Base-by-base conservation (phyloP, 768 basidiomycete genomes). In the Boletus subparvulus region DNA sequence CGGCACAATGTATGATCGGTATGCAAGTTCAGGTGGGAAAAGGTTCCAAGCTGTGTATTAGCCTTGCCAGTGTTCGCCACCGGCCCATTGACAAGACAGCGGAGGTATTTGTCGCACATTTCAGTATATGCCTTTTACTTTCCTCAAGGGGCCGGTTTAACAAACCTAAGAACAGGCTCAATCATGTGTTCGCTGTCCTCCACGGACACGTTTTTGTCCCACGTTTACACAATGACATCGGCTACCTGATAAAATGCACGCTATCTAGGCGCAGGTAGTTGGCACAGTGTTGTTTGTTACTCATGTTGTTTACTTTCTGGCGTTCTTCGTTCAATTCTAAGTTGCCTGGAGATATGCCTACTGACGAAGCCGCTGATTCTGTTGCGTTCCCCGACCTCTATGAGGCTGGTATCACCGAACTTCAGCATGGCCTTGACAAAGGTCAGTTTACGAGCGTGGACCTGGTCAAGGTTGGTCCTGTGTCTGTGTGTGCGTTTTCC, bases 401-500 rank as follows among this genome's bases (percentile, higher is more conserved):
- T 56, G 84, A 87, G 65, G 85, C 82, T 0, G 80, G 83, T 0
- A 74, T 87, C 21, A 44, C 73, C 0, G 83, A 85, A 52, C 74
- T 87, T 12, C 83, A 83, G 60, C 70, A 68, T 2, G 84, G 86
- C 7, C 71, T 86, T 8, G 72, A 78, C 40, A 73, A 73, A 6
- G 75, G 80, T 4, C 73, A 73, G 35, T 86, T 86, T 59, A 78
- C 83, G 0, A 86, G 85, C 56, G 81, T 84, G 13, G 82, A 86
- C 61, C 76, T 87, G 7, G 80, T 87, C 47, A 85, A 83, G 74
- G 85, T 83, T 40, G 35, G 50, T 52, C 21, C 11, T 21, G 4
- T 26, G 2, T 21, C 5, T n/a, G 1, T 7, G 2, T 26, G 13
- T 48, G 28, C 32, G 6, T 10, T 44, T 44, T 48, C 26, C 33